A percentile compares a stretch with the other conserved stretches of the same genome.
These are phyloP conservation scores for Daldinia eschscholtzii DNA, from an alignment of 2,329 filamentous ascomycete species.

Conservation along the genomic window DNA sequence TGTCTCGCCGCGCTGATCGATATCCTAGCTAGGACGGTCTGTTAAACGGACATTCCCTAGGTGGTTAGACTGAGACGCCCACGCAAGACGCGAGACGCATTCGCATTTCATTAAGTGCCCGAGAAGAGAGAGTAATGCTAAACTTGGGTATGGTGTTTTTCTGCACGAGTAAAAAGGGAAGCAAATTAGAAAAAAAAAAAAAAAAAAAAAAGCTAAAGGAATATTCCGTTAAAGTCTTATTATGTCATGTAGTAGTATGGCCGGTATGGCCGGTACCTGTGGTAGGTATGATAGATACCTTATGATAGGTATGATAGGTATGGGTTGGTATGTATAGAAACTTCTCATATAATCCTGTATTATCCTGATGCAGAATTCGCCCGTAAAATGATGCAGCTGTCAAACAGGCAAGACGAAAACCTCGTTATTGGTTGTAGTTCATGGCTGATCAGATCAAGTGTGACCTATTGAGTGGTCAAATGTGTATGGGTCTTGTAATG, in stretches of 20 bases:
- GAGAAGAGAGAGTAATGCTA: conserved; percentile 15
- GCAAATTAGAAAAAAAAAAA: too few species aligned
- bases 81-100: conserved; percentile 21
- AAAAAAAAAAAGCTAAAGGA: too few species aligned
- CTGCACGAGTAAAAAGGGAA: background rate
- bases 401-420: conserved; percentile 22
- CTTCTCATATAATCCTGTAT: conserved; percentile 4
- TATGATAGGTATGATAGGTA: too few species aligned
- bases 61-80: conserved; percentile 36
- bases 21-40: conserved; percentile 36
- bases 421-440: conserved; percentile 35
- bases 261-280: background rate
- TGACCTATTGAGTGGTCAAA: conserved; percentile 43
- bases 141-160: background rate
- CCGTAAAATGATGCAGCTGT: conserved; percentile 34
- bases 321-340: conserved; percentile 26
- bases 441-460: conserved; percentile 42
- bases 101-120: conserved; percentile 20
- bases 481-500: conserved; percentile 29
- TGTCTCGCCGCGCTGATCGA: conserved; percentile 38
- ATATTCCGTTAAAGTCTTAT: background rate
- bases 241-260: background rate
- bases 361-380: conserved; percentile 23
- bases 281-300: too few species aligned
- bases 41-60: conserved; percentile 41